Base-by-base conservation (phyloP, 2,329 filamentous ascomycete genomes). In the Ophiocordyceps sinensis region DNA sequence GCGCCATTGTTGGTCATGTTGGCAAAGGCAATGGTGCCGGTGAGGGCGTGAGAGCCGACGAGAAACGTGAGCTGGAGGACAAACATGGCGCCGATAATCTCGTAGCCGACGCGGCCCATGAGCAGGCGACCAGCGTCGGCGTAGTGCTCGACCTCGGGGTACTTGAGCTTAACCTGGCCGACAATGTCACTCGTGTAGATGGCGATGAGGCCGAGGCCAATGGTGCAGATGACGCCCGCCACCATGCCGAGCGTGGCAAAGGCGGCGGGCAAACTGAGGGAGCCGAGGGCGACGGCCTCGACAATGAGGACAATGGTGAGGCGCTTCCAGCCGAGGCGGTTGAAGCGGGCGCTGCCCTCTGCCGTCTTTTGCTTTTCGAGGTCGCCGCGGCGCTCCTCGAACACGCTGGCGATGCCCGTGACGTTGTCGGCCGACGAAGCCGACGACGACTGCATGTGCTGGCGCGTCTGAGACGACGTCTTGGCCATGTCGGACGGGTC, bases 31-130 rank as follows among this genome's bases (percentile, higher is more conserved):
- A 84, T 79, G 28, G 70, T 71, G 48, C 83, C 83, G 0, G 79
- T 82, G 45, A 85, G 62, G 40, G 82, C 66, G 59, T 86, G 82
- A n/a, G 78, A 81, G 29, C 73, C 77, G 59, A 81, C 77, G 49
- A 82, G 71, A 60, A 85, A 82, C 42, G 80, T 61, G 32, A 85
- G 64, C 57, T 83, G 75, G 15, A 84, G 58, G 10, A 71, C 62
- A 49, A 81, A 78, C 47, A 72, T 77, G 46, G 64, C 58, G 21
- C 77, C 77, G 36, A 82, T 62, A 28, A 85, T 47, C 54, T 82
- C 75, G 45, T 76, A 72, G 1, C 77, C 78, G 32, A 73, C 62
- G 15, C 59, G 62, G 9, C 82, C 82, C 43, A 67, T 65, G 39
- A 85, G 63, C 38, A 84, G 63, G 36, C 70, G 63, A 3, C 77